A percentile compares a stretch with the other conserved stretches of the same genome.
phyloP scores from a whole-genome alignment of 169 alveolate species.

The Plasmodium cynomolgi region DNA sequence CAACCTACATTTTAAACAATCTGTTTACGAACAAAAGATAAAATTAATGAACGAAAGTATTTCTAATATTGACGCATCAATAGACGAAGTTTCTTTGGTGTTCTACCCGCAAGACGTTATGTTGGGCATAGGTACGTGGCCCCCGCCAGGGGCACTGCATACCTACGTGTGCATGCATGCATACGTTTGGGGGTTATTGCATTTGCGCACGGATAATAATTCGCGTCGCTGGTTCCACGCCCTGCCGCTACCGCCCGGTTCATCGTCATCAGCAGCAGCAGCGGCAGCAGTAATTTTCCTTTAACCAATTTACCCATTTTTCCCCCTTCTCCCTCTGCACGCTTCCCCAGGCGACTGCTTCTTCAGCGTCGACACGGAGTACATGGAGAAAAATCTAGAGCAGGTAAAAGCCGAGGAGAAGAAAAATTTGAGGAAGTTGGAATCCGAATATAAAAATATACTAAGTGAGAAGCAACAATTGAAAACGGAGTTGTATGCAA shows the following conservation, averaged over 20 bases:
- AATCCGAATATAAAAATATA: constrained; percentile 43
- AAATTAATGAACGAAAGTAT: constrained; percentile 61
- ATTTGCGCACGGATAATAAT: not conserved
- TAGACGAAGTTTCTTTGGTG: constrained; percentile 63
- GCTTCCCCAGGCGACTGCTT: constrained; percentile 57
- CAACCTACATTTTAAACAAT: constrained; percentile 55
- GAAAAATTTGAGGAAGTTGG: constrained; percentile 48
- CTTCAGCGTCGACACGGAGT: constrained; percentile 41
- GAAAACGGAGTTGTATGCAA: constrained; percentile 74
- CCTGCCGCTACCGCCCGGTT: not conserved
- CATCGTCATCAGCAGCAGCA: not conserved
- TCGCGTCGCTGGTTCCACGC: not conserved
- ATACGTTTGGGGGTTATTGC: not conserved
- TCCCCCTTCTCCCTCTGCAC: not conserved
- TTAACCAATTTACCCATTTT: not conserved
- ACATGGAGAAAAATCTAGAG: constrained; percentile 47
- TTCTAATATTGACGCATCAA: constrained; percentile 59
- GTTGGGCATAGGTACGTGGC: constrained; percentile 56
- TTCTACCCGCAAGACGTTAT: constrained; percentile 47
- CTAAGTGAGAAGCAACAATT: constrained; percentile 52
- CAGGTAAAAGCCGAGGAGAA: constrained; percentile 27
- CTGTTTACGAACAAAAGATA: constrained; percentile 57
- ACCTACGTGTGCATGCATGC: not conserved
- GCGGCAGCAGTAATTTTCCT: not conserved
- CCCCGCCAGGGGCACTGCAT: not conserved